Base-by-base conservation (phyloP, 2,329 filamentous ascomycete species). In the Sarocladiaceae sp. region DNA sequence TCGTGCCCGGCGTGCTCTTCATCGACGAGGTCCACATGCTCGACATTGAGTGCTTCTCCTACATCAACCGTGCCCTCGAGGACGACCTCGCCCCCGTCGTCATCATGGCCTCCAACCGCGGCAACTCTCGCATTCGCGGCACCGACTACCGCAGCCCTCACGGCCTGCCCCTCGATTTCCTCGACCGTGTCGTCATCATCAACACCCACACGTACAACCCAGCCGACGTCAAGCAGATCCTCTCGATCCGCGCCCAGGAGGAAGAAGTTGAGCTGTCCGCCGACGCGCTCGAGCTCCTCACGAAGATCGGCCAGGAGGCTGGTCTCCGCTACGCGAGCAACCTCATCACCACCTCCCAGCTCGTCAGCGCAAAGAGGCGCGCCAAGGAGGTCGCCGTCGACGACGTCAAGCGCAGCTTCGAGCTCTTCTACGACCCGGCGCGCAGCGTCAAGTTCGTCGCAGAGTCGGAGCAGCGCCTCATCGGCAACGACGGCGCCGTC, bases 1-100 rank as follows among this genome's bases (percentile, higher is more conserved):
- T 98, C 45, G 89, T 98, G 1, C 93, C 93, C 0, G 93, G 93
- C 35, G 93, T 98, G 6, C 72, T 98, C 6, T 98, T 98, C 73
- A 95, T 98, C 58, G 93, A 98, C 58, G 93, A 98, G 70, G 91
- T 98, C 4, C 93, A 98, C 73, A 97, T 98, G 91, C 85, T 98
- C 47, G 93, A 98, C 63, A 96, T 97, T 52, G 93, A 98, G 67
- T 97, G 91, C 72, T 98, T 95, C 73, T 94, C 89, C 34, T 98
- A 95, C 72, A 85, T 98, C 74, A 98, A 98, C 72, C 86, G 93
- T 43, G 93, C 93, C 1, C 75, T 98, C 34, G 93, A 98, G 67
- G 88, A 90, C 48, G 89, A 97, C 57, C 77, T 98, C 24, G 89
- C 93, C 1, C 93, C 93, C 31, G 90, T 98, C 52, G 90, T 98